Evolutionary conservation across 2,329 filamentous ascomycete genomes (phyloP), one percentile per base, ranked within the genome.

Genomic region (Colletotrichum abscissum): DNA sequence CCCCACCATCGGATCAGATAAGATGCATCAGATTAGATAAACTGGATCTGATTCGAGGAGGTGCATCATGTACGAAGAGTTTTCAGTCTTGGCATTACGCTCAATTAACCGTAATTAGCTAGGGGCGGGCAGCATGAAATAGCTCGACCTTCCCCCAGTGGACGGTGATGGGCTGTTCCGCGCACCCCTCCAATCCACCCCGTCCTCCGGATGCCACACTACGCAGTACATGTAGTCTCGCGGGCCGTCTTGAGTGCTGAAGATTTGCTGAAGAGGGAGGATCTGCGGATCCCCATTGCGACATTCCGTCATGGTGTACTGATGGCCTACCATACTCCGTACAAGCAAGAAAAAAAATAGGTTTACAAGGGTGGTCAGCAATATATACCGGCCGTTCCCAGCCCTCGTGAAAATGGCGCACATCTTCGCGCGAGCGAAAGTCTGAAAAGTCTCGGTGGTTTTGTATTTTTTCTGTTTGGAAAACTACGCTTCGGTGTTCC

Each of bases 21-120:
- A 68, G 64, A 72, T 72, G 38, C 38, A 68, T 69, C 69, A 69
- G 69, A 72, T 72, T 72, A 72, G 69, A 69, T 67, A 46, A 69
- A 49, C 12, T 14, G n/a, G 28, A 42, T 42, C 38, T 69, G 38
- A 58, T 69, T 72, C 58, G 58, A 63, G 28, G 69, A 63, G 26
- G 26, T 49, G 35, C 66, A 63, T 63, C 57, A 52, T 28, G 24
- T 12, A 30, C n/a, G 67, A 57, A 69, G 59, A 64, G 49, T 35
- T 69, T 64, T 57, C 33, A n/a, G 62, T 19, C 66, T 68, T 68
- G 57, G 66, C 66, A 68, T 63, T 68, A 63, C 66, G 57, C 54
- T 33, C 57, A n/a, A 14, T 38, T 16, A 26, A 42, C 59, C 59
- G 58, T 54, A 33, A 35, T 42, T 24, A 42, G 30, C 58, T 33